Conservation (phyloP, 2,329 filamentous ascomycete genomes). For the Talaromyces marneffei region DNA sequence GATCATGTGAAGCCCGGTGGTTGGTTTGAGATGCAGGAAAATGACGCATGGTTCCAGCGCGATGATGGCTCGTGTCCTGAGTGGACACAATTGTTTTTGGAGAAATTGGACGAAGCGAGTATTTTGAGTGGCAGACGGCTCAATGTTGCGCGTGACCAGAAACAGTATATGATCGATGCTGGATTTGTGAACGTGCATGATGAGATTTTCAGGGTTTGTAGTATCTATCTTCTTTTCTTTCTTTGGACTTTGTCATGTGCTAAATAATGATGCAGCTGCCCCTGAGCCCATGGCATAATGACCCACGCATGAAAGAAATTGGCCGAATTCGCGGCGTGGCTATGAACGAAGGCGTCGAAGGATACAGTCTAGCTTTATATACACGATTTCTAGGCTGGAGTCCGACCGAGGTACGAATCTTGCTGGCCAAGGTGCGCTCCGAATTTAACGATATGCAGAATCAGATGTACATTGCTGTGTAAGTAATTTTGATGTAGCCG, state of each 20-base stretch:
- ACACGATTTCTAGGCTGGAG: conserved; percentile 39
- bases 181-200: conserved; percentile 43
- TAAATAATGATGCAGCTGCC: conserved; percentile 17
- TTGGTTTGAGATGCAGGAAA: conserved; percentile 47
- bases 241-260: conserved; percentile 25
- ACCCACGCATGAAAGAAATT: conserved; percentile 46
- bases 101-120: conserved; percentile 29
- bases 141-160: conserved; percentile 34
- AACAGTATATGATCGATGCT: conserved; percentile 33
- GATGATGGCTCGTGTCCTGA: conserved; percentile 32
- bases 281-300: conserved; percentile 42
- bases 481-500: conserved; percentile 3
- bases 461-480: conserved; percentile 24
- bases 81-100: conserved; percentile 29
- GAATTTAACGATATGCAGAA: conserved; percentile 25
- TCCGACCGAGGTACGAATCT: conserved; percentile 40
- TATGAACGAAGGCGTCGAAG: conserved; percentile 38
- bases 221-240: no score
- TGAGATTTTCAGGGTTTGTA: conserved; percentile 18
- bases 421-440: conserved; percentile 24
- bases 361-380: conserved; percentile 38
- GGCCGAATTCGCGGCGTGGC: conserved; percentile 40
- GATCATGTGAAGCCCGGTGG: conserved; percentile 42
- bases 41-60: conserved; percentile 37
- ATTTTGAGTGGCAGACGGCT: conserved; percentile 13